These are phyloP conservation scores for Mrakia hoshinonis DNA, from an alignment of 768 basidiomycete genomes.

Conservation along the genomic window DNA sequence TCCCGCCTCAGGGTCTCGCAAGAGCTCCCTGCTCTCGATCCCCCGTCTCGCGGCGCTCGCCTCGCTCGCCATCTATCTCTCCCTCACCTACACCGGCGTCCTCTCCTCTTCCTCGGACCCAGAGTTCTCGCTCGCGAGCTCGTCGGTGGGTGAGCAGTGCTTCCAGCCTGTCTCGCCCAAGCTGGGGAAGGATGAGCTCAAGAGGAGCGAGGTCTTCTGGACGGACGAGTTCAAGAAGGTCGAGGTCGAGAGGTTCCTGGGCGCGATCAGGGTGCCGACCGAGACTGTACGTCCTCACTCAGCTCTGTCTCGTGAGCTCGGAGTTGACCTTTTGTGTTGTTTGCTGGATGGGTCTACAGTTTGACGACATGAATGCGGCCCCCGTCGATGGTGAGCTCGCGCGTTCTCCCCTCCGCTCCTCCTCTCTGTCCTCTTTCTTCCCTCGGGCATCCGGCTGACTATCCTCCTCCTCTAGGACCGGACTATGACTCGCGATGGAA, in stretches of 20 bases:
- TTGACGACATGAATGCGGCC: constrained; percentile 18
- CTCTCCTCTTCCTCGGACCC: neutral
- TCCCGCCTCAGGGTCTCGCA: neutral
- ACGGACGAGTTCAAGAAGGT: constrained; percentile 6
- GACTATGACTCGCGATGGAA: constrained; percentile 21
- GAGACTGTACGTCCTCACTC: neutral
- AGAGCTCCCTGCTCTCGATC: neutral
- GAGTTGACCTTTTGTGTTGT: neutral
- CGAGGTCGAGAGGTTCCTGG: constrained; percentile 29
- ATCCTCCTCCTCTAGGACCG: too few species aligned
- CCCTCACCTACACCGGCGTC: neutral
- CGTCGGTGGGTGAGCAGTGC: constrained; percentile 7
- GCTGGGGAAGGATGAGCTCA: neutral
- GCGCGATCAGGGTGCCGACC: constrained; percentile 24
- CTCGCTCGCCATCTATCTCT: constrained; percentile 9
- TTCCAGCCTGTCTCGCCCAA: neutral
- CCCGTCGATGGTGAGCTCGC: constrained; percentile 18
- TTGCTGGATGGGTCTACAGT: constrained; percentile 10
- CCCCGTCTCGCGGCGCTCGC: constrained; percentile 10
- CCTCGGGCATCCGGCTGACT: too few species aligned
- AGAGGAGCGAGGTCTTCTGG: constrained; percentile 16
- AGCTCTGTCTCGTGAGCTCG: neutral
- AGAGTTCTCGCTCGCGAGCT: neutral
- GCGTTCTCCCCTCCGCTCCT: too few species aligned
- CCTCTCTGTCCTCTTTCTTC: too few species aligned